Percentiles rank a stretch among this genome's conserved stretches.
These are phyloP conservation scores for Syncephalastrum monosporum DNA, from an alignment of 371 early-diverging fungal genomes.

Conservation along the genomic window DNA sequence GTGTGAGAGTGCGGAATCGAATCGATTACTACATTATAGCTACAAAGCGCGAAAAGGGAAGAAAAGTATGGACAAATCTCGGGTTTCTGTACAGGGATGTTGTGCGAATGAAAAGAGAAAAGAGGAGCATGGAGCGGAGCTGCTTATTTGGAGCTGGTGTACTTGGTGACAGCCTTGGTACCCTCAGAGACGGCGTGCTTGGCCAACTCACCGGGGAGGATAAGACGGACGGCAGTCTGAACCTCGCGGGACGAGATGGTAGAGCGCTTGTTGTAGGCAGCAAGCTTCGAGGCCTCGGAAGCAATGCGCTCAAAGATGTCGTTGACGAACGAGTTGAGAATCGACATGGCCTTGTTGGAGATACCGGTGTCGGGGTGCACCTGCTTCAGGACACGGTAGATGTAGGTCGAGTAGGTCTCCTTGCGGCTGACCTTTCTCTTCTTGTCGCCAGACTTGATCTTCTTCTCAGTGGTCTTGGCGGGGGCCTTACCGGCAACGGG, in stretches of 20 bases:
- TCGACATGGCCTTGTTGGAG: constrained; percentile 98
- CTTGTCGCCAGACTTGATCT: constrained; percentile 54
- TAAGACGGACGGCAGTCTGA: constrained; percentile 91
- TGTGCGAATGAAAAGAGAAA: constrained; percentile 1
- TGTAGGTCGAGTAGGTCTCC: constrained; percentile 90
- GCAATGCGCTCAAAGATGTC: constrained; percentile 96
- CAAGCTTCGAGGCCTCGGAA: constrained; percentile 84
- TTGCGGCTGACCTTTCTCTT: constrained; percentile 58
- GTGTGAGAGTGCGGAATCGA: too few relatives aligned
- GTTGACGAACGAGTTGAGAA: constrained; percentile 97
- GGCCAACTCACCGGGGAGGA: constrained; percentile 94
- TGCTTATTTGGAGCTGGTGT: constrained; percentile 78
- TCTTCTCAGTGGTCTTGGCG: constrained; percentile 62
- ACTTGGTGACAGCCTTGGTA: constrained; percentile 97
- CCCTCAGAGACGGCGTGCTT: constrained; percentile 98
- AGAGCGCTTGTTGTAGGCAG: constrained; percentile 91
- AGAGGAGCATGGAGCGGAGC: background rate
- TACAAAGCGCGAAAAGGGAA: too few relatives aligned
- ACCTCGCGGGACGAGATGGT: constrained; percentile 96
- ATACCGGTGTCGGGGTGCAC: constrained; percentile 96
- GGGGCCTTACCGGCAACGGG: constrained; percentile 75
- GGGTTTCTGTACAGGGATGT: background rate
- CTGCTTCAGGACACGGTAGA: constrained; percentile 92
- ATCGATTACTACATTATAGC: too few relatives aligned
- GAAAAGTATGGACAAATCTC: too few relatives aligned